These are phyloP conservation scores for Capsella rubella DNA, from an alignment of 441 rosid species.

Conservation along the genomic window DNA sequence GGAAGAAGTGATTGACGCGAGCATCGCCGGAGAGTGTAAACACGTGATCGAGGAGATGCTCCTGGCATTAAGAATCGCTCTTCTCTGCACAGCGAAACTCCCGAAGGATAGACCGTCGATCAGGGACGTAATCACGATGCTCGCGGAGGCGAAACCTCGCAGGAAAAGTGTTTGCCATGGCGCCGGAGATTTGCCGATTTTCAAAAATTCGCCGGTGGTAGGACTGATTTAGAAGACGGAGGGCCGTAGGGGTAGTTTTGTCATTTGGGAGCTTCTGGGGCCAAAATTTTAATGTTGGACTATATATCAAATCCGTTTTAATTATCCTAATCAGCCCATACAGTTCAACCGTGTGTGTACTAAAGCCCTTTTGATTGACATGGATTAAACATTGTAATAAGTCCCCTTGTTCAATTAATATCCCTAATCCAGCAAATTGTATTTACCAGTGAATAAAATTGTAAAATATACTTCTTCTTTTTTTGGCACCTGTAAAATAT, in stretches of 20 bases:
- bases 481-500: no score
- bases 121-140: slow-evolving; percentile 85
- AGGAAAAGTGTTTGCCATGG: slow-evolving; percentile 71
- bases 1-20: slow-evolving; percentile 69
- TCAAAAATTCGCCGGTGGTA: slow-evolving; percentile 42
- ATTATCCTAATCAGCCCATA: no score
- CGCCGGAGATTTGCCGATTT: slow-evolving; percentile 36
- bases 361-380: neutral
- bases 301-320: neutral
- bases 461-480: no score
- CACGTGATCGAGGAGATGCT: slow-evolving; percentile 91
- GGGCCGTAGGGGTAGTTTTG: slow-evolving; percentile 24
- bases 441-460: neutral
- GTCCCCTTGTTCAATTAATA: neutral
- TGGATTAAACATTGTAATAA: neutral
- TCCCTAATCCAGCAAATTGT: neutral
- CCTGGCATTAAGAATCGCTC: slow-evolving; percentile 73
- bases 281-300: neutral
- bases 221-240: slow-evolving; percentile 35
- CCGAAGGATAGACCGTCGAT: slow-evolving; percentile 91
- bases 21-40: slow-evolving; percentile 81
- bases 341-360: no score
- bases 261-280: neutral
- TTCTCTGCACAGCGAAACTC: slow-evolving; percentile 81
- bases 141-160: slow-evolving; percentile 89